phyloP scores from a whole-genome alignment of 768 basidiomycete species.

The Xanthoconium stramineum region DNA sequence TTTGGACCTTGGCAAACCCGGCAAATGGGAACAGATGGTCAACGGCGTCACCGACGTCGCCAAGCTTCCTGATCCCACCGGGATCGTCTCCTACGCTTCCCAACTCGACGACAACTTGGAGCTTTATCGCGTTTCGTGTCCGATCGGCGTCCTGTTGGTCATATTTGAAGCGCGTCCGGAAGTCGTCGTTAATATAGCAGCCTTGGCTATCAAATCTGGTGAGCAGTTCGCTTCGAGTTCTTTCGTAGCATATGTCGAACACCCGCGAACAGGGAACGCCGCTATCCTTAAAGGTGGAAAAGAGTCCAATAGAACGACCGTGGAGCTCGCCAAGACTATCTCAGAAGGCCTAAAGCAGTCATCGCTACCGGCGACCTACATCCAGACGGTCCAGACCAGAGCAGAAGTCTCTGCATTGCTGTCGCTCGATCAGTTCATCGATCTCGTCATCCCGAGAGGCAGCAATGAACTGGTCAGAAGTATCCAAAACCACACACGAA shows the following conservation, averaged over 20 bases:
- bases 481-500: slow-evolving; percentile 87
- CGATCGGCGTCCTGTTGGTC: slow-evolving; percentile 92
- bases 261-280: slow-evolving; percentile 68
- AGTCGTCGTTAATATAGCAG: slow-evolving; percentile 95
- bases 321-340: slow-evolving; percentile 76
- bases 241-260: background rate
- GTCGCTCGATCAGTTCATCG: slow-evolving; percentile 86
- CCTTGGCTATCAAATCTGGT: slow-evolving; percentile 97
- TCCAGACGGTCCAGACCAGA: slow-evolving; percentile 90
- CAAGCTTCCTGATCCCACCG: slow-evolving; percentile 80
- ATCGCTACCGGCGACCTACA: slow-evolving; percentile 70
- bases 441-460: slow-evolving; percentile 94
- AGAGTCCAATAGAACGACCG: slow-evolving; percentile 82
- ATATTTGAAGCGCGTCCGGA: slow-evolving; percentile 98
- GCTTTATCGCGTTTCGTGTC: slow-evolving; percentile 91
- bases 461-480: slow-evolving; percentile 85
- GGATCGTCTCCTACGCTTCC: slow-evolving; percentile 83
- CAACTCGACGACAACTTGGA: slow-evolving; percentile 84
- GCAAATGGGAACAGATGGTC: slow-evolving; percentile 95
- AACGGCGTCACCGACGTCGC: slow-evolving; percentile 89
- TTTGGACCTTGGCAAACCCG: slow-evolving; percentile 70
- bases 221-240: slow-evolving; percentile 19
- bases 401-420: slow-evolving; percentile 88
- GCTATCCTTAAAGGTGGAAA: slow-evolving; percentile 98
- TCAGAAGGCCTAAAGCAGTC: slow-evolving; percentile 72